Conservation (phyloP, 441 rosid genomes). For the Corymbia citriodora region DNA sequence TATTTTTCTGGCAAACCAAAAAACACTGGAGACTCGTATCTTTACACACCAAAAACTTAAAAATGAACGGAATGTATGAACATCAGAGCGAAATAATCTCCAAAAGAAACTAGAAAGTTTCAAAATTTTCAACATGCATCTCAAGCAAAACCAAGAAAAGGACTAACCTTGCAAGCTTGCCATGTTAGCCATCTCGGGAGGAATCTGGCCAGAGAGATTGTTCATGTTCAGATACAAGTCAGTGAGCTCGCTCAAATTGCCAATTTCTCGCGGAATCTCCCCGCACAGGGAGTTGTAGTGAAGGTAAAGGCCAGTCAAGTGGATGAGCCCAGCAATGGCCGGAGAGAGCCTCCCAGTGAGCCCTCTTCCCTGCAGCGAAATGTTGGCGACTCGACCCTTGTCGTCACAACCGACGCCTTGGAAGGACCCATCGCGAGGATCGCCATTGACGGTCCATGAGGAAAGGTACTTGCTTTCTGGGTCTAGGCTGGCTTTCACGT, state of each 20-base stretch:
- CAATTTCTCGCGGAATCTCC: constrained; percentile 61
- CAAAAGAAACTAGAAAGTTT: not conserved
- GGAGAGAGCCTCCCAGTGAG: constrained; percentile 70
- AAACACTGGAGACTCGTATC: not conserved
- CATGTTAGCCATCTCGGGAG: constrained; percentile 65
- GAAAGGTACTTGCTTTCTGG: constrained; percentile 59
- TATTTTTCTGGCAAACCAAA: not conserved
- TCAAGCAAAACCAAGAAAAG: not conserved
- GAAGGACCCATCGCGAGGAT: constrained; percentile 68
- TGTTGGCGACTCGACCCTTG: constrained; percentile 66
- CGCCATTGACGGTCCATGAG: constrained; percentile 54
- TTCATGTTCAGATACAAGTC: constrained; percentile 90
- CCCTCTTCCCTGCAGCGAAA: constrained; percentile 85
- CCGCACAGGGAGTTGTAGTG: constrained; percentile 83
- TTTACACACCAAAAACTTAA: not conserved
- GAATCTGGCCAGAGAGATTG: constrained; percentile 74
- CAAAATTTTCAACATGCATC: not conserved
- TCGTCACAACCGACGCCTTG: constrained; percentile 80
- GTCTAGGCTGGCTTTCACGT: constrained; percentile 72
- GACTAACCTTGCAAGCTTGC: constrained; percentile 70
- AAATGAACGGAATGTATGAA: not conserved
- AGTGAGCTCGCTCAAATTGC: constrained; percentile 52
- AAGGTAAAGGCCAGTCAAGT: constrained; percentile 81
- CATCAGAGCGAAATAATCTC: not conserved
- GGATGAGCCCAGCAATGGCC: constrained; percentile 48